These are phyloP conservation scores for Silene noctiflora DNA, from an alignment of 179 eudicot genomes.

Conservation along the genomic window DNA sequence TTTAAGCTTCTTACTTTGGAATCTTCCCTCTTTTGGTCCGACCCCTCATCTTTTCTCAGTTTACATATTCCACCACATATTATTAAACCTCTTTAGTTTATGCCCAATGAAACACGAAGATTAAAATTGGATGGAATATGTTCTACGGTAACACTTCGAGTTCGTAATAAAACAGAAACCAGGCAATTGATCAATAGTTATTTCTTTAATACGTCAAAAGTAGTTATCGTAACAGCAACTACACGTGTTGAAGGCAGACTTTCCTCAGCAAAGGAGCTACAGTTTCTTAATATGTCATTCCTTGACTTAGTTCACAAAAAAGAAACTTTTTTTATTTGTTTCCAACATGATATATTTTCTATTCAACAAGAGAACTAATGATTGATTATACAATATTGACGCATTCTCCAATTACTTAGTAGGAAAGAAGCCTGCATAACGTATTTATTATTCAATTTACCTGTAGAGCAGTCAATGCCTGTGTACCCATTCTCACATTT, in stretches of 20 bases:
- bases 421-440: background rate
- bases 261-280: background rate
- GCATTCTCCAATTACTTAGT: background rate
- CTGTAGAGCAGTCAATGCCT: conserved; percentile 95
- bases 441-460: conserved; percentile 30
- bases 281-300: background rate
- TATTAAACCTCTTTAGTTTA: too few relatives aligned
- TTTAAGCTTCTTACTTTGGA: too few relatives aligned
- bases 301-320: background rate
- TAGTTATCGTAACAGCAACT: background rate
- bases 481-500: conserved; percentile 73
- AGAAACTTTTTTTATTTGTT: background rate
- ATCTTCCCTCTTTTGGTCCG: too few relatives aligned
- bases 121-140: too few relatives aligned
- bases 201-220: too few relatives aligned
- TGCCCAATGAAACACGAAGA: too few relatives aligned
- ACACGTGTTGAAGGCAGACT: background rate
- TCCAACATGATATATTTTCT: background rate
- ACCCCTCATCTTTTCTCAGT: too few relatives aligned
- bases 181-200: too few relatives aligned
- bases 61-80: too few relatives aligned
- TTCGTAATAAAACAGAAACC: too few relatives aligned
- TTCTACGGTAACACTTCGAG: too few relatives aligned
- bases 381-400: background rate
- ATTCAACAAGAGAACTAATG: background rate